phyloP scores from a whole-genome alignment of 345 rosid species.

The Turritis glabra region DNA sequence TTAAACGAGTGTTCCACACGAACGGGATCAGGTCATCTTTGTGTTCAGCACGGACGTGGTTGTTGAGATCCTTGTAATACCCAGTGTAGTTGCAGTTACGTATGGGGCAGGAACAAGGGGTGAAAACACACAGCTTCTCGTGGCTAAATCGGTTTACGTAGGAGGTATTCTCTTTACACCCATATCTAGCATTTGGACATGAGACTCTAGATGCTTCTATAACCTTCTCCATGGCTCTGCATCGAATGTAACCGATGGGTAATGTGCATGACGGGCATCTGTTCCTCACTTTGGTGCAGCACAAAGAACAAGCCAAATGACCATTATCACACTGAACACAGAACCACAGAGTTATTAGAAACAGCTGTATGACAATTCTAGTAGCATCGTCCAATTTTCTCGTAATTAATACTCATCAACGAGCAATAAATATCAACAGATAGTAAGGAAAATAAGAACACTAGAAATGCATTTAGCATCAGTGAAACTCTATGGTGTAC shows the following conservation, averaged over 20 bases:
- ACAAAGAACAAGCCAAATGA: slow-evolving; percentile 56
- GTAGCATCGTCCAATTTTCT: background rate
- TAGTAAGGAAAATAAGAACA: background rate
- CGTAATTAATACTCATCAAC: background rate
- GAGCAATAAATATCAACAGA: background rate
- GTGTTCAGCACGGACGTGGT: slow-evolving; percentile 49
- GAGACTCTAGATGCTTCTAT: slow-evolving; percentile 45
- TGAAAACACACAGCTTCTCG: slow-evolving; percentile 43
- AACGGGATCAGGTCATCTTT: slow-evolving; percentile 11
- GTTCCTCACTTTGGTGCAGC: slow-evolving; percentile 50
- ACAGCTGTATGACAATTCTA: background rate
- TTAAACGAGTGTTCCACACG: background rate
- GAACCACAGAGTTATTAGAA: background rate
- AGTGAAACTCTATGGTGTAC: background rate
- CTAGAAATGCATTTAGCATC: background rate
- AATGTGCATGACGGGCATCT: slow-evolving; percentile 53
- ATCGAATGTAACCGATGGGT: slow-evolving; percentile 57
- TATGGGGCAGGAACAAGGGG: slow-evolving; percentile 62
- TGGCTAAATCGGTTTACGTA: slow-evolving; percentile 45
- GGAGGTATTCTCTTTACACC: slow-evolving; percentile 42
- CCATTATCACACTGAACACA: slow-evolving; percentile 65
- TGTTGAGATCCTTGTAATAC: slow-evolving; percentile 40
- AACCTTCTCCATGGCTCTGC: slow-evolving; percentile 61
- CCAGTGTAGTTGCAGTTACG: slow-evolving; percentile 45
- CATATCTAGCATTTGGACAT: slow-evolving; percentile 50